Evolutionary conservation across 2,329 filamentous ascomycete species (phyloP).

Genomic region (Colletotrichum magnum): DNA sequence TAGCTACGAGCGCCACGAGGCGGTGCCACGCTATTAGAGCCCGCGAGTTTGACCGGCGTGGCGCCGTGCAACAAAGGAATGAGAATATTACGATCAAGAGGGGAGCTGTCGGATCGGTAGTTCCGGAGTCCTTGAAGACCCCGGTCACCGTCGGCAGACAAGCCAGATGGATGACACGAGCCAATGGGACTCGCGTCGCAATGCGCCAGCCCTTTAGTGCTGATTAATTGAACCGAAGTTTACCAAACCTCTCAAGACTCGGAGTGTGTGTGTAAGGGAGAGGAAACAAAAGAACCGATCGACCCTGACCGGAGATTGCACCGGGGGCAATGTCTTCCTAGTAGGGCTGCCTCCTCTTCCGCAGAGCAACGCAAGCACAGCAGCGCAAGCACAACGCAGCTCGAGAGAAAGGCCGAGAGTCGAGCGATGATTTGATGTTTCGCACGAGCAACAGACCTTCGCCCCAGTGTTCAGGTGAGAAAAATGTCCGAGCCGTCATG

Average conservation of each 20-base stretch:
- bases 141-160: conserved; percentile 26
- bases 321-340: conserved; percentile 1
- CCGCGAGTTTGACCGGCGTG: conserved; percentile 10
- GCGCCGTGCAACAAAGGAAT: conserved; percentile 27
- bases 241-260: neutral
- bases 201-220: conserved; percentile 28
- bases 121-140: conserved; percentile 28
- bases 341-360: conserved; percentile 14
- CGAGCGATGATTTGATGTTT: conserved; percentile 11
- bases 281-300: no score
- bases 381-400: neutral
- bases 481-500: conserved; percentile 30
- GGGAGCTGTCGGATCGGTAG: conserved; percentile 6
- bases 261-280: no score
- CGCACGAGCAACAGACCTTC: conserved; percentile 9
- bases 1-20: conserved; percentile 15
- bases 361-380: neutral
- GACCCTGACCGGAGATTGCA: neutral
- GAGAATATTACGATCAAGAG: conserved; percentile 9
- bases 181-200: conserved; percentile 17
- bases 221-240: conserved; percentile 34
- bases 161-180: conserved; percentile 29
- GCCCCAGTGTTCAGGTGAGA: conserved; percentile 11
- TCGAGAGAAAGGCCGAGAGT: neutral
- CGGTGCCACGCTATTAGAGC: conserved; percentile 8